Conservation (phyloP, 1,139 yeast genomes). For the Diutina neorugosa region DNA sequence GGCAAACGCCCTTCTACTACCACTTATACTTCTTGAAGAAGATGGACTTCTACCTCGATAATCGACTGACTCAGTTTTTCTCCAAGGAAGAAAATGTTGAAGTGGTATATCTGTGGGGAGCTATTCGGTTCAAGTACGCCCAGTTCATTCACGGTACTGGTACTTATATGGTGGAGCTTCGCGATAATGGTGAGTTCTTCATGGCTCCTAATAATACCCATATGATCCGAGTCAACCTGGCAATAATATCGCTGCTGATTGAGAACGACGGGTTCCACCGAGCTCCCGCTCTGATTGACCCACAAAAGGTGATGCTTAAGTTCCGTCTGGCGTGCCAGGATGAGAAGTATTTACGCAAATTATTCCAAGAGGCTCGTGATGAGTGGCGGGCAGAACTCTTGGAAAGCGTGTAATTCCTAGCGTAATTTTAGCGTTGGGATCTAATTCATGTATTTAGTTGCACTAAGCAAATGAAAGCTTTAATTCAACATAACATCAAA, state of each 20-base stretch:
- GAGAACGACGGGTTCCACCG: conserved; percentile 20
- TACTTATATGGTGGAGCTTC: conserved; percentile 75
- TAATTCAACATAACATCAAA: too few species aligned
- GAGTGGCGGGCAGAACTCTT: conserved; percentile 15
- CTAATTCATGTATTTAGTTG: neutral
- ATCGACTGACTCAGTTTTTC: conserved; percentile 59
- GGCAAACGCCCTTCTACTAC: conserved; percentile 44
- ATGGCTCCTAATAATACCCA: conserved; percentile 75
- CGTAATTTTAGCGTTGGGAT: too few species aligned
- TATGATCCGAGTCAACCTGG: conserved; percentile 46
- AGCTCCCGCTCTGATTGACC: conserved; percentile 20
- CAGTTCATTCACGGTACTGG: conserved; percentile 90
- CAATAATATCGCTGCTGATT: conserved; percentile 13
- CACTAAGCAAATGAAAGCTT: neutral
- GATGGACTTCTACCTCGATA: conserved; percentile 72
- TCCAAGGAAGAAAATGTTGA: conserved; percentile 35
- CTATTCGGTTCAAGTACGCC: conserved; percentile 66
- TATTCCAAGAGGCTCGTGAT: conserved; percentile 49
- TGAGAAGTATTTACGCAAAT: conserved; percentile 28
- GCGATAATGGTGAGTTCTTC: conserved; percentile 70
- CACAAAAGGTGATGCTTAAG: conserved; percentile 61
- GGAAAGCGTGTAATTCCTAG: neutral
- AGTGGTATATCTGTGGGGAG: conserved; percentile 83
- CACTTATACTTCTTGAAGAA: conserved; percentile 51
- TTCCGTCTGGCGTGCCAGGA: conserved; percentile 55